phyloP scores from a whole-genome alignment of 345 rosid species.

The Salix udensis region DNA sequence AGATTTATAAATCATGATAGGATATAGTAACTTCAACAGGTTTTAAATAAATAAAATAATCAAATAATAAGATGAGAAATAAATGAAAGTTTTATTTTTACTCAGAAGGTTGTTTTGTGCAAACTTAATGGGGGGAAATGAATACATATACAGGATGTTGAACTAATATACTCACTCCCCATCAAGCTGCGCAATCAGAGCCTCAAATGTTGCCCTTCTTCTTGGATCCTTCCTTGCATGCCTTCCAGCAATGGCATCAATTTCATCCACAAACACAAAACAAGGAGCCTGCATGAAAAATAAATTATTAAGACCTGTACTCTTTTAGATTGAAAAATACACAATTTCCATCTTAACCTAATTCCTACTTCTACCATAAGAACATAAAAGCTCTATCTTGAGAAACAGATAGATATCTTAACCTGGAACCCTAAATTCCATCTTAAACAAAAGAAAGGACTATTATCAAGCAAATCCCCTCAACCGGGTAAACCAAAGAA shows the following conservation, averaged over 20 bases:
- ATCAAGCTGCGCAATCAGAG: constrained; percentile 85
- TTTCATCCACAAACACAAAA: constrained; percentile 94
- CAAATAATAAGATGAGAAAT: neutral
- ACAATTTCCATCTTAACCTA: too few relatives aligned
- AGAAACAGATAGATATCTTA: too few relatives aligned
- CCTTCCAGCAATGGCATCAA: constrained; percentile 97
- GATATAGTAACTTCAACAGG: too few relatives aligned
- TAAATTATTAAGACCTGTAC: neutral
- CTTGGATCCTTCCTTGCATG: constrained; percentile 87
- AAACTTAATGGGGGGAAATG: neutral
- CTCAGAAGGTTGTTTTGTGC: neutral
- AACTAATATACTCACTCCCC: constrained; percentile 68
- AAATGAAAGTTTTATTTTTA: neutral
- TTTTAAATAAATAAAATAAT: too few relatives aligned
- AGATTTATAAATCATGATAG: too few relatives aligned
- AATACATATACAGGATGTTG: neutral
- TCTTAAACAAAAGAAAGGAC: too few relatives aligned
- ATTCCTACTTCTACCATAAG: too few relatives aligned
- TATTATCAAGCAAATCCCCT: too few relatives aligned
- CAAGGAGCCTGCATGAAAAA: constrained; percentile 68
- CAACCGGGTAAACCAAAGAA: too few relatives aligned
- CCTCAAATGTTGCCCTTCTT: constrained; percentile 82
- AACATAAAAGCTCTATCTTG: too few relatives aligned
- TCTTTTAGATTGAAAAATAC: neutral
- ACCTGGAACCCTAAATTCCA: too few relatives aligned